phyloP scores from a whole-genome alignment of 192 early-diverging fungal genomes.

The Coemansia sp. region DNA sequence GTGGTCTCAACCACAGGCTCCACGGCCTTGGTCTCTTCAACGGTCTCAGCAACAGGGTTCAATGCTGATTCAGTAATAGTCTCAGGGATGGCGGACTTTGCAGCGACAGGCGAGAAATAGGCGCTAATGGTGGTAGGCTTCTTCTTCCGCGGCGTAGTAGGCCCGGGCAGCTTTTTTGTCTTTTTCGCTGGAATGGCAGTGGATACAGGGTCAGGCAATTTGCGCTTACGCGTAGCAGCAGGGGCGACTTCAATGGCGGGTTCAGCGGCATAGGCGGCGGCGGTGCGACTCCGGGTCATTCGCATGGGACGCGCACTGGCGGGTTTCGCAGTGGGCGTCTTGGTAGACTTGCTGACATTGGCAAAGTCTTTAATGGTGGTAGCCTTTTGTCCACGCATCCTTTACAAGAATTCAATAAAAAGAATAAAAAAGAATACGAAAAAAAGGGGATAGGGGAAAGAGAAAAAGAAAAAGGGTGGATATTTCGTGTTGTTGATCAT shows the following conservation, averaged over 20 bases:
- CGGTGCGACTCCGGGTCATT: constrained; percentile 38
- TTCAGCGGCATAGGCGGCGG: not conserved
- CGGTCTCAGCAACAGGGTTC: not conserved
- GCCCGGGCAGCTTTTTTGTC: not conserved
- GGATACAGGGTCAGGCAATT: constrained; percentile 5
- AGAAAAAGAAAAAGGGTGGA: not conserved
- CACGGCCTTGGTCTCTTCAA: too few species aligned
- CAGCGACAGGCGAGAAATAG: constrained; percentile 20
- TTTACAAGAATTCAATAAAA: constrained; percentile 6
- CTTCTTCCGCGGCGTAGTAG: constrained; percentile 1
- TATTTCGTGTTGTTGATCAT: too few species aligned
- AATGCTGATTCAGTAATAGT: not conserved
- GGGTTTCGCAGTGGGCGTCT: constrained; percentile 17
- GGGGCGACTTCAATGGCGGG: not conserved
- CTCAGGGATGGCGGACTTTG: not conserved
- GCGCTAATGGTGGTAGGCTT: constrained; percentile 22
- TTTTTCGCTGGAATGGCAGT: not conserved
- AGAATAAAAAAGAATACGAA: constrained; percentile 1
- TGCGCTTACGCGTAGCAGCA: constrained; percentile 30
- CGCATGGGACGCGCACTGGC: constrained; percentile 11
- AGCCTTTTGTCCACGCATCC: not conserved
- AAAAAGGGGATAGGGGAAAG: not conserved
- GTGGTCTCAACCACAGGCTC: not conserved
- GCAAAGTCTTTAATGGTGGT: constrained; percentile 39
- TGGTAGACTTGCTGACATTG: constrained; percentile 44